These are phyloP conservation scores for Vararia minispora DNA, from an alignment of 768 basidiomycete species.

Conservation along the genomic window DNA sequence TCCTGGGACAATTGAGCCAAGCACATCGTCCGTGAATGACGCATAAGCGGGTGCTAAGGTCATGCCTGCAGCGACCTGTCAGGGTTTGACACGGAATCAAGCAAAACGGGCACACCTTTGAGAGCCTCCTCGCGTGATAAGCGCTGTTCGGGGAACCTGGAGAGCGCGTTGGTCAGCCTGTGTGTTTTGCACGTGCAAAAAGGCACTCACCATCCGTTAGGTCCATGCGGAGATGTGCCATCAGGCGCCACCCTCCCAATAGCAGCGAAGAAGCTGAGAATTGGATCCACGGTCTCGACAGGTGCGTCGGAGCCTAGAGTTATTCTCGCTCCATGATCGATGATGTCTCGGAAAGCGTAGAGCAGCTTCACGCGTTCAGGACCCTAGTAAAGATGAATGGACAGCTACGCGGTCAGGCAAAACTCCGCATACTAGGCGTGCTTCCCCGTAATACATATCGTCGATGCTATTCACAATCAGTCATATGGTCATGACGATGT, in stretches of 20 bases:
- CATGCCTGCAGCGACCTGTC: conserved; percentile 44
- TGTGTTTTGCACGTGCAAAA: conserved; percentile 1
- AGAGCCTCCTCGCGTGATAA: conserved; percentile 70
- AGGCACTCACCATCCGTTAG: conserved; percentile 61
- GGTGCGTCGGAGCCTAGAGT: conserved; percentile 86
- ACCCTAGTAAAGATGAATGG: conserved; percentile 35
- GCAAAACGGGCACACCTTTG: conserved; percentile 33
- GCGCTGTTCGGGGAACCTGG: conserved; percentile 75
- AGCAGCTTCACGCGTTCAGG: conserved; percentile 74
- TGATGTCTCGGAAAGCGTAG: conserved; percentile 75
- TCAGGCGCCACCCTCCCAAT: conserved; percentile 59
- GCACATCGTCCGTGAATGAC: conserved; percentile 58
- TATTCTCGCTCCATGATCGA: conserved; percentile 55
- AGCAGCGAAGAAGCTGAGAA: conserved; percentile 82
- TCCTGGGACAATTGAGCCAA: conserved; percentile 71
- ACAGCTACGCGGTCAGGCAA: not conserved
- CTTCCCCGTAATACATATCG: conserved; percentile 87
- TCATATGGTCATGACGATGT: conserved; percentile 4
- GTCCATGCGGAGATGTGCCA: conserved; percentile 73
- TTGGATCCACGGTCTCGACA: conserved; percentile 78
- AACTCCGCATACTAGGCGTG: conserved; percentile 59
- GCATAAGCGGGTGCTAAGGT: conserved; percentile 84
- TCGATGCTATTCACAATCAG: conserved; percentile 39
- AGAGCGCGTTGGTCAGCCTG: not conserved
- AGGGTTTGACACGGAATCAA: not conserved